A percentile compares a stretch with the other conserved stretches of the same genome.
Evolutionary conservation across 345 rosid species (phyloP).

Genomic region (Eucalyptus regnans): DNA sequence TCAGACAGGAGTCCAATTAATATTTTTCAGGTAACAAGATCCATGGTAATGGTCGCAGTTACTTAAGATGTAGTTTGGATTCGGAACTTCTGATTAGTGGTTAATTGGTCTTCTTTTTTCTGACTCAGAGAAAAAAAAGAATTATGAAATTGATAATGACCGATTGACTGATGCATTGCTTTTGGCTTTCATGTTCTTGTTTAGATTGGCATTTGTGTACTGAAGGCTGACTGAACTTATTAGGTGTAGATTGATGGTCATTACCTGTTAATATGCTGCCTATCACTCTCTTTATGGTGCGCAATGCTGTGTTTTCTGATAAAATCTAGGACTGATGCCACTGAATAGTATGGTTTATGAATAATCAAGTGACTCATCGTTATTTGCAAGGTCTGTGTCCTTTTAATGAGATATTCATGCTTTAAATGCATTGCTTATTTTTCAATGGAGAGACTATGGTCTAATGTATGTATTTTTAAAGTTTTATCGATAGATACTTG

Average conservation of each 20-base stretch:
- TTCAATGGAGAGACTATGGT: background rate
- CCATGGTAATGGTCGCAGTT: background rate
- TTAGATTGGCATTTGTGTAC: background rate
- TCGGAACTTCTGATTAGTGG: background rate
- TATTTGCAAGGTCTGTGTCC: background rate
- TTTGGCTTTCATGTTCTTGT: background rate
- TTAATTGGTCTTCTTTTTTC: background rate
- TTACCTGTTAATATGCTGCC: background rate
- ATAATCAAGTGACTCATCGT: background rate
- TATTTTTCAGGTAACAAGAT: background rate
- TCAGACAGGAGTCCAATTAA: background rate
- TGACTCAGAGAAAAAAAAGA: background rate
- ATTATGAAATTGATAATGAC: background rate
- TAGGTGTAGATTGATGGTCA: background rate
- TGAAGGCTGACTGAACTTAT: background rate
- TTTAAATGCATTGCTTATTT: background rate
- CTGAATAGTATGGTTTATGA: background rate
- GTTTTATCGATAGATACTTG: background rate
- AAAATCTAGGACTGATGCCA: background rate
- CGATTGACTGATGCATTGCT: background rate
- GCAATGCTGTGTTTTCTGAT: background rate
- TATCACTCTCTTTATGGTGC: background rate
- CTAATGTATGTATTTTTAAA: background rate
- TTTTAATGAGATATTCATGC: background rate
- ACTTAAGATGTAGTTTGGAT: background rate